Conservation (phyloP, 768 basidiomycete species). For the Naganishia vaughanmartiniae region DNA sequence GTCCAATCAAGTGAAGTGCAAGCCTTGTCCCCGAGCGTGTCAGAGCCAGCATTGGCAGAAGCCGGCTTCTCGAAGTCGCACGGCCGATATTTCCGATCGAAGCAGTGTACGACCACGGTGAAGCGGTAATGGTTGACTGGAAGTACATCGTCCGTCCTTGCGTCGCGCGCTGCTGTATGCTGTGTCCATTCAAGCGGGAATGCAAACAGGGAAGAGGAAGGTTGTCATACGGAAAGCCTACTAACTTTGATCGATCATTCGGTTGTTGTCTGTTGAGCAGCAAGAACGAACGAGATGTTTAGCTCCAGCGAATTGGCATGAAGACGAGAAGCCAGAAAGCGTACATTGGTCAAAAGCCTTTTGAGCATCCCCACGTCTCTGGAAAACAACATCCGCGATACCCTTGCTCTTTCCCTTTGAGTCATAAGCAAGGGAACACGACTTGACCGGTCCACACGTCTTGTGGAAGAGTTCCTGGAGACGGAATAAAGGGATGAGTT, state of each 20-base stretch:
- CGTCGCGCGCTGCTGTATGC: slow-evolving; percentile 24
- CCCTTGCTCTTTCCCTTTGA: slow-evolving; percentile 83
- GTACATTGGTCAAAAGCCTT: slow-evolving; percentile 80
- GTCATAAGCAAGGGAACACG: slow-evolving; percentile 83
- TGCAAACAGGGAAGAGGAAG: slow-evolving; percentile 7
- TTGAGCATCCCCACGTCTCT: slow-evolving; percentile 78
- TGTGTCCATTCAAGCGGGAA: slow-evolving; percentile 1
- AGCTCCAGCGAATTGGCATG: not conserved
- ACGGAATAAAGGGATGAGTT: slow-evolving; percentile 24
- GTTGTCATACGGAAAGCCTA: slow-evolving; percentile 53
- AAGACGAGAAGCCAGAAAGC: slow-evolving; percentile 19
- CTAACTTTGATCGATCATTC: slow-evolving; percentile 99
- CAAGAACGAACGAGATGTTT: not conserved
- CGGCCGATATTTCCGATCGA: not conserved
- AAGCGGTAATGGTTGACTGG: not conserved
- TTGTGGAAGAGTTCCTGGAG: slow-evolving; percentile 83
- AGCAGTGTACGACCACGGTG: not conserved
- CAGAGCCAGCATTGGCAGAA: not conserved
- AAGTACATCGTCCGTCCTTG: not conserved
- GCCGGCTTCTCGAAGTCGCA: not conserved
- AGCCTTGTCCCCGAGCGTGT: not conserved
- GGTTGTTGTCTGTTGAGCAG: slow-evolving; percentile 68
- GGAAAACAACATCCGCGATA: slow-evolving; percentile 80
- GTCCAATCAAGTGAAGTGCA: not conserved
- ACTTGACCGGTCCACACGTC: slow-evolving; percentile 81